Evolutionary conservation across 1,139 yeast species (phyloP).

Genomic region (Dujonia santamariae): DNA sequence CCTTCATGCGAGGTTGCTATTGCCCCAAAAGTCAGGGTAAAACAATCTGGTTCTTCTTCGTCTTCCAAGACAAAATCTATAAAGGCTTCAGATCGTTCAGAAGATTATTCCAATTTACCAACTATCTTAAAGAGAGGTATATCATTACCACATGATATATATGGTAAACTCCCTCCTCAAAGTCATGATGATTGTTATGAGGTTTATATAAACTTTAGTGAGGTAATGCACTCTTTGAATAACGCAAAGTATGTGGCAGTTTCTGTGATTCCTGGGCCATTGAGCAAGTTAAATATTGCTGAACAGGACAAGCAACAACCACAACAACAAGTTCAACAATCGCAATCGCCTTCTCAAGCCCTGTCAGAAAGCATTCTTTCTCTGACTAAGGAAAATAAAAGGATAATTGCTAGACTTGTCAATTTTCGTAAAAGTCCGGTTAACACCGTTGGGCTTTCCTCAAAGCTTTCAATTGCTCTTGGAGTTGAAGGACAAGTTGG

Average conservation of each 20-base stretch:
- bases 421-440: constrained; percentile 33
- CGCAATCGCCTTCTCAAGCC: constrained; percentile 1
- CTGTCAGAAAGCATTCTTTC: constrained; percentile 11
- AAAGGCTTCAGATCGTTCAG: constrained; percentile 19
- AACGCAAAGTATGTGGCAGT: constrained; percentile 53
- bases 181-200: constrained; percentile 29
- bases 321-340: not conserved
- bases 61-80: constrained; percentile 30
- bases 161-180: constrained; percentile 18
- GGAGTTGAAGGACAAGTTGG: constrained; percentile 53
- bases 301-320: constrained; percentile 6
- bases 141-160: constrained; percentile 49
- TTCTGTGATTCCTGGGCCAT: constrained; percentile 56
- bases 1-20: constrained; percentile 79
- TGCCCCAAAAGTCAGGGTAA: constrained; percentile 67
- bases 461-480: constrained; percentile 55
- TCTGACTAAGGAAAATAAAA: constrained; percentile 40
- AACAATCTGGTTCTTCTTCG: constrained; percentile 18
- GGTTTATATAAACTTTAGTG: constrained; percentile 42
- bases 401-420: constrained; percentile 55
- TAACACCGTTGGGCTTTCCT: constrained; percentile 56
- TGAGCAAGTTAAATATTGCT: constrained; percentile 19
- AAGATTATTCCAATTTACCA: constrained; percentile 29
- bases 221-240: constrained; percentile 27
- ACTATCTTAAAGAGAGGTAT: constrained; percentile 52